Conservation (phyloP, 768 basidiomycete species). For the Kwoniella dejecticola region DNA sequence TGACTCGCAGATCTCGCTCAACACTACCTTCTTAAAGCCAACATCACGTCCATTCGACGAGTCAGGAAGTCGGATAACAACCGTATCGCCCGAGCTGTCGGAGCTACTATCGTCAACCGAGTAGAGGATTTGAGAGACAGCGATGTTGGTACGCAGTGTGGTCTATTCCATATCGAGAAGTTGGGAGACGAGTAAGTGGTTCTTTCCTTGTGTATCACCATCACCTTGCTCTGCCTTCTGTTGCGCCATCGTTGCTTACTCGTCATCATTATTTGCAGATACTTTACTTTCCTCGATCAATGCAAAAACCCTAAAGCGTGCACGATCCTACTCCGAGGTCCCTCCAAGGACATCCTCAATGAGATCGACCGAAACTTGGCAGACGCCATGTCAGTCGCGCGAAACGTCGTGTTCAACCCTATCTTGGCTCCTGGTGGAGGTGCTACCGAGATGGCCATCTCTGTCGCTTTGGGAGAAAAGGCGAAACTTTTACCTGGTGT, state of each 20-base stretch:
- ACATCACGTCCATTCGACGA: slow-evolving; percentile 91
- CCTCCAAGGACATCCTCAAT: slow-evolving; percentile 96
- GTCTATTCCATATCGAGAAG: slow-evolving; percentile 95
- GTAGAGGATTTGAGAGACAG: slow-evolving; percentile 89
- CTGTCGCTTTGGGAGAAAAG: slow-evolving; percentile 71
- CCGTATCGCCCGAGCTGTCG: slow-evolving; percentile 91
- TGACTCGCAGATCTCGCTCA: slow-evolving; percentile 77
- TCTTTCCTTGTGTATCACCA: too few relatives aligned
- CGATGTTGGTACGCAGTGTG: slow-evolving; percentile 90
- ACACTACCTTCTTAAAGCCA: slow-evolving; percentile 79
- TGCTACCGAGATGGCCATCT: slow-evolving; percentile 97
- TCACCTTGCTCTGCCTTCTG: too few relatives aligned
- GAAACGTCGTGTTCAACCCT: slow-evolving; percentile 96
- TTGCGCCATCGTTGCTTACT: neutral
- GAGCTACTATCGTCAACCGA: slow-evolving; percentile 95
- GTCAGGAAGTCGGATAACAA: slow-evolving; percentile 99
- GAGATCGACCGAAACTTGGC: slow-evolving; percentile 97
- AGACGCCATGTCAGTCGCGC: slow-evolving; percentile 95
- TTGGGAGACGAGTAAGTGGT: slow-evolving; percentile 84
- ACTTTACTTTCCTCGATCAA: slow-evolving; percentile 95
- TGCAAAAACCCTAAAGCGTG: slow-evolving; percentile 91
- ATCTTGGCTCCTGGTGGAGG: slow-evolving; percentile 91
- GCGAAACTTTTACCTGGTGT: slow-evolving; percentile 80
- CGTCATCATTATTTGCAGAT: slow-evolving; percentile 60
- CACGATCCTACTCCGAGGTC: slow-evolving; percentile 95